Percentiles rank a stretch among this genome's conserved stretches.
Evolutionary conservation across 164 flowering plant species (phyloP).

Genomic region (Magnolia kwangsiensis): DNA sequence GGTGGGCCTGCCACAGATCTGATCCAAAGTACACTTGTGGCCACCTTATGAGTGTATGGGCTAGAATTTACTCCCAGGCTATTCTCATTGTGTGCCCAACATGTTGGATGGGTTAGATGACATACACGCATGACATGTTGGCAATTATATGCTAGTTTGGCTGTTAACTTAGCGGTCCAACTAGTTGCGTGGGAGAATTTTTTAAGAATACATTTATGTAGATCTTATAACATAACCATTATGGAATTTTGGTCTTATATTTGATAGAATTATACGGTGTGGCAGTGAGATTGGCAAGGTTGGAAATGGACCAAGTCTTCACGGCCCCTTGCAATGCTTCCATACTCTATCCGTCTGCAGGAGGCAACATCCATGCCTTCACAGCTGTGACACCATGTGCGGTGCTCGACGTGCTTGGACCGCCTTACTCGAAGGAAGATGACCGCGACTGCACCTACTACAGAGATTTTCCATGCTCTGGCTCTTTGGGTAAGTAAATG

Average conservation of each 20-base stretch:
- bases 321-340: slow-evolving; percentile 75
- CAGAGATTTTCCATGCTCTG: slow-evolving; percentile 37
- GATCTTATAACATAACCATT: not conserved
- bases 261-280: not conserved
- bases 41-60: no score
- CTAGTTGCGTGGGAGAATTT: no score
- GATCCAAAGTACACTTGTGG: no score
- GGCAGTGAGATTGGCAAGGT: slow-evolving; percentile 65
- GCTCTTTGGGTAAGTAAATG: slow-evolving; percentile 38
- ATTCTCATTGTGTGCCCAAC: no score
- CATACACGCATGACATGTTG: no score
- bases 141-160: no score
- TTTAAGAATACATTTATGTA: not conserved
- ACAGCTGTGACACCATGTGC: slow-evolving; percentile 82
- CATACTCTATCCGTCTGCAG: slow-evolving; percentile 74
- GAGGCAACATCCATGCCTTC: slow-evolving; percentile 89
- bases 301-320: slow-evolving; percentile 47
- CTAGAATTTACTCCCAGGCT: no score
- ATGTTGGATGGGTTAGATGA: no score
- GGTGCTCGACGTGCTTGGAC: slow-evolving; percentile 86
- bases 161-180: no score
- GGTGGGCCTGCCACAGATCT: no score
- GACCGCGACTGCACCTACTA: slow-evolving; percentile 77
- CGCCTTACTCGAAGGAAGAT: slow-evolving; percentile 71
- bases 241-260: not conserved